Evolutionary conservation across 257 asterid species (phyloP).

Genomic region (Mentha longifolia): DNA sequence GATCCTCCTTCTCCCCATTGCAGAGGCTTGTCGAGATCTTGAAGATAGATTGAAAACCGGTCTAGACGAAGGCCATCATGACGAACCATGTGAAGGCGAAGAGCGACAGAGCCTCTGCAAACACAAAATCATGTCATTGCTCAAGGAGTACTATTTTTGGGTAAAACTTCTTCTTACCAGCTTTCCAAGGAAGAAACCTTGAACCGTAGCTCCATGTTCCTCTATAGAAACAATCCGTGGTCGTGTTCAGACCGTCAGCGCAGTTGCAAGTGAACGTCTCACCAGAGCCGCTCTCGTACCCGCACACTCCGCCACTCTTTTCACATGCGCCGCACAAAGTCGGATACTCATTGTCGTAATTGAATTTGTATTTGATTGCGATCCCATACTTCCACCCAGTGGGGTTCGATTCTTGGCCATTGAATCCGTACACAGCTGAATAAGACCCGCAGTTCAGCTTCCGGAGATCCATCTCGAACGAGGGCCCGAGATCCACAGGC

Average conservation of each 20-base stretch:
- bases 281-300: slow-evolving; percentile 47
- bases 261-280: slow-evolving; percentile 67
- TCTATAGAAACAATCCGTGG: slow-evolving; percentile 64
- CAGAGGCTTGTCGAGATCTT: slow-evolving; percentile 31
- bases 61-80: slow-evolving; percentile 42
- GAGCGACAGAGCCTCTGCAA: slow-evolving; percentile 50
- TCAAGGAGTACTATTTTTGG: not conserved
- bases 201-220: slow-evolving; percentile 52
- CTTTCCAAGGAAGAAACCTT: slow-evolving; percentile 43
- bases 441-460: slow-evolving; percentile 67
- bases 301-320: slow-evolving; percentile 81
- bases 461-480: slow-evolving; percentile 72
- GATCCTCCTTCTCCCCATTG: slow-evolving; percentile 14
- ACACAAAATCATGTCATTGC: slow-evolving; percentile 20
- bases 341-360: slow-evolving; percentile 72
- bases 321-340: slow-evolving; percentile 69
- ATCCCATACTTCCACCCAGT: slow-evolving; percentile 75
- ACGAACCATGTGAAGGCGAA: slow-evolving; percentile 39
- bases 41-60: slow-evolving; percentile 26
- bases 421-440: slow-evolving; percentile 68
- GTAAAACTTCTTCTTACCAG: slow-evolving; percentile 36
- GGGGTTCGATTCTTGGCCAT: slow-evolving; percentile 59
- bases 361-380: slow-evolving; percentile 73
- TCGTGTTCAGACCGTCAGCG: slow-evolving; percentile 68
- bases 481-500: slow-evolving; percentile 87